phyloP scores from a whole-genome alignment of 2,329 filamentous ascomycete genomes.

The Neocatenulostroma microsporum region DNA sequence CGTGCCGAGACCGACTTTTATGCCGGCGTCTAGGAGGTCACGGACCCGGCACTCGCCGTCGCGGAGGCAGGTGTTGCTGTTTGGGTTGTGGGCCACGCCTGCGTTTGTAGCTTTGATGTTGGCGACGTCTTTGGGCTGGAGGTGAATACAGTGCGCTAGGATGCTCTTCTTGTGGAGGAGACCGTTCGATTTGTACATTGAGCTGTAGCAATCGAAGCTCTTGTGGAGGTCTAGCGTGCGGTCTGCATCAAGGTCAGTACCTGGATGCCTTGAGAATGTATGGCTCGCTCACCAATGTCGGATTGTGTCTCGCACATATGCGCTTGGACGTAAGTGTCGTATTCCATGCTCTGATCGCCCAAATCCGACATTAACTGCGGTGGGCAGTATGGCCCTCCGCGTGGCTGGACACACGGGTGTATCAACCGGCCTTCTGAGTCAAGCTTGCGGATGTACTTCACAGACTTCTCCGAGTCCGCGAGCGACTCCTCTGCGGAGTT shows the following conservation, averaged over 20 bases:
- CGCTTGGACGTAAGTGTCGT: conserved; percentile 53
- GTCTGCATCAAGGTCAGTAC: too few species aligned
- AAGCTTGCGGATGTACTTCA: conserved; percentile 20
- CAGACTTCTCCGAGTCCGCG: conserved; percentile 19
- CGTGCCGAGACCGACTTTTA: conserved; percentile 61
- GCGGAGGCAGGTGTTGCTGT: conserved; percentile 59
- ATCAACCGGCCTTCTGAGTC: conserved; percentile 18
- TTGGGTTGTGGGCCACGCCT: conserved; percentile 57
- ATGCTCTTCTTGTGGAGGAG: conserved; percentile 51
- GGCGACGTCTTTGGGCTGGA: conserved; percentile 49
- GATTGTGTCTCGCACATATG: conserved; percentile 9
- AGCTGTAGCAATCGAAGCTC: conserved; percentile 48
- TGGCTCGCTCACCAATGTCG: conserved; percentile 3
- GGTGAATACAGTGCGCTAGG: conserved; percentile 59
- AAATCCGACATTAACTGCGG: conserved; percentile 48
- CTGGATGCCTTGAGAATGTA: too few species aligned
- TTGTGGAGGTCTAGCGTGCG: conserved; percentile 52
- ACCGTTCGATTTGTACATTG: conserved; percentile 51
- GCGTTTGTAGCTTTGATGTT: conserved; percentile 43
- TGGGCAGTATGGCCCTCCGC: conserved; percentile 56
- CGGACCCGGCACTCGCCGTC: conserved; percentile 48
- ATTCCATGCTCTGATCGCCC: conserved; percentile 44
- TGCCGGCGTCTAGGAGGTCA: conserved; percentile 48
- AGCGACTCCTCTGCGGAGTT: conserved; percentile 15
- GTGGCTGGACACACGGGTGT: conserved; percentile 29